phyloP scores from a whole-genome alignment of 2,329 filamentous ascomycete genomes.

The Colletotrichum sp. region DNA sequence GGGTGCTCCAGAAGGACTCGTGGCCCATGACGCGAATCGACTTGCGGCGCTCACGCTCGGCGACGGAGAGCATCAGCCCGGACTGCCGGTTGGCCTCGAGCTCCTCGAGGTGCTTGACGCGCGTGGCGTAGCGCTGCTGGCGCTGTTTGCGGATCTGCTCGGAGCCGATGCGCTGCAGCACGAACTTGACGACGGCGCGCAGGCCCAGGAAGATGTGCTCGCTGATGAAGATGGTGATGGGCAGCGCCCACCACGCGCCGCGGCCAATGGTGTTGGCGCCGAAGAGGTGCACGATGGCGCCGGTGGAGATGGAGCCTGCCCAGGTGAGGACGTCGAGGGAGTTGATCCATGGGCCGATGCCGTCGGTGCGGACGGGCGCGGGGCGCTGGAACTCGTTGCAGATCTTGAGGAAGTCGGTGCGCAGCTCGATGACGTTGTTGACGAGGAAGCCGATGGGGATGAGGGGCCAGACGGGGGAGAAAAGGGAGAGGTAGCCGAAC shows the following conservation, averaged over 20 bases:
- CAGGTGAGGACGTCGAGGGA: slow-evolving; percentile 72
- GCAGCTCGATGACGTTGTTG: slow-evolving; percentile 80
- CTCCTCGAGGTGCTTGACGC: slow-evolving; percentile 41
- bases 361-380: slow-evolving; percentile 70
- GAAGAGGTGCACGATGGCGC: slow-evolving; percentile 78
- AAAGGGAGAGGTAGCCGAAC: slow-evolving; percentile 76
- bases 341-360: slow-evolving; percentile 76
- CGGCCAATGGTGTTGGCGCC: slow-evolving; percentile 55
- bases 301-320: slow-evolving; percentile 75
- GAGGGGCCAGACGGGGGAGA: slow-evolving; percentile 78
- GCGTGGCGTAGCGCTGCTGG: slow-evolving; percentile 40
- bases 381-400: slow-evolving; percentile 76
- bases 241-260: slow-evolving; percentile 68
- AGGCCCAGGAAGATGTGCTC: slow-evolving; percentile 74
- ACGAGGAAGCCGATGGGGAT: slow-evolving; percentile 74
- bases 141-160: slow-evolving; percentile 44
- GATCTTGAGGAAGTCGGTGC: slow-evolving; percentile 79
- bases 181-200: slow-evolving; percentile 44
- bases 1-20: slow-evolving; percentile 46
- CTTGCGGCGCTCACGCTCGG: slow-evolving; percentile 41
- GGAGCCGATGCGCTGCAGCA: slow-evolving; percentile 42
- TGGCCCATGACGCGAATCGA: slow-evolving; percentile 35
- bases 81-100: slow-evolving; percentile 42
- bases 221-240: slow-evolving; percentile 74
- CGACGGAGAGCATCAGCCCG: slow-evolving; percentile 34